Base-by-base conservation (phyloP, 208 protist genomes). In the Leishmania gerbilli region DNA sequence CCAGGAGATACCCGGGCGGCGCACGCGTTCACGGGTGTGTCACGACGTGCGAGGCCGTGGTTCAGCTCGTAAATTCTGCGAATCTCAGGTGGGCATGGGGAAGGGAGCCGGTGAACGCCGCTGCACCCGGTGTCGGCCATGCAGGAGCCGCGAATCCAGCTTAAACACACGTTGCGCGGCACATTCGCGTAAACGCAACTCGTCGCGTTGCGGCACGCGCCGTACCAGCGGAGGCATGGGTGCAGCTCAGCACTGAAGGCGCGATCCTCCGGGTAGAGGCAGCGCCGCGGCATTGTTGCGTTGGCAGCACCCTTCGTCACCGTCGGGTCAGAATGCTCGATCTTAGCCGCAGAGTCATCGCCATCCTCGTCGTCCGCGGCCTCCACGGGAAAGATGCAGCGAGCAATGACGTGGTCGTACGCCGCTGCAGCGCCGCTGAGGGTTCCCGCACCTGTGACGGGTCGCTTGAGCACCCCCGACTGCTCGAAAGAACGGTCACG, bases 151-250 rank as follows among this genome's bases (percentile, higher is more conserved):
- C 89, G 89, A 17, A 95, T 79, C 92, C 93, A 96, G 82, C 91
- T 90, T n/a, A 96, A 69, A 74, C 93, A 96, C 40, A 95, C 60
- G 82, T 95, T 96, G 64, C 84, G 90, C 53, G 93, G 93, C 42
- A 84, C 76, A 56, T 72, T 62, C 15, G 79, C 83, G 81, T 93
- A 96, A 49, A 86, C 58, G 83, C 93, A 96, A 76, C 84, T 90
- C 15, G 83, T 89, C n/a, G 88, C 49, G 76, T 96, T 89, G 53
- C 90, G 88, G 85, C 93, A 96, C 53, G 82, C 87, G 71, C 90
- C 88, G 81, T 95, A 95, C 89, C 85, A 94, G 4, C 84, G 84
- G 83, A 96, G 76, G 72, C 93, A 96, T 4, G 93, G 93, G 77
- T 96, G 93, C n/a, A 85, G 27, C 40, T 88, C 86, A 0, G 64